A percentile compares a stretch with the other conserved stretches of the same genome.
phyloP scores from a whole-genome alignment of 2,329 filamentous ascomycete species.

The Fusarium torulosum region DNA sequence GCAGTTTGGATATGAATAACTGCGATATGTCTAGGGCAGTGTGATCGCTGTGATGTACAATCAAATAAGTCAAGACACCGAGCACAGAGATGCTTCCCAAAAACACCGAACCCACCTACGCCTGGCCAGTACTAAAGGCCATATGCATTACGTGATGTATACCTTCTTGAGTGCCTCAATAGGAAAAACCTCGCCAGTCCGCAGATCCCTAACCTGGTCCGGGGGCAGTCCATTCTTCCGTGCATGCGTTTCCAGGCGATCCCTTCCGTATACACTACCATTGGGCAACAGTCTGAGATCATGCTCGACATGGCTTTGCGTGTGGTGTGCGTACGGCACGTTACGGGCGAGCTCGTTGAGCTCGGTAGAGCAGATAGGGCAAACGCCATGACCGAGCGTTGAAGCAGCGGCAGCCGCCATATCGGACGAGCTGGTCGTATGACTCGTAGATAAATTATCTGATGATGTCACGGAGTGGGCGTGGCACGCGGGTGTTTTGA shows the following conservation, averaged over 20 bases:
- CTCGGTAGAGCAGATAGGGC: constrained; percentile 95
- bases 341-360: constrained; percentile 89
- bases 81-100: not conserved
- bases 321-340: constrained; percentile 95
- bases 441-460: constrained; percentile 8
- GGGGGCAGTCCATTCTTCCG: constrained; percentile 79
- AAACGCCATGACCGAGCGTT: constrained; percentile 78
- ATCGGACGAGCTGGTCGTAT: constrained; percentile 65
- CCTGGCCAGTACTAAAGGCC: not conserved
- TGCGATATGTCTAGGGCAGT: not conserved
- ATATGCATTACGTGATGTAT: constrained; percentile 78
- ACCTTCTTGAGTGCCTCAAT: constrained; percentile 81
- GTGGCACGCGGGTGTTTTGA: constrained; percentile 96
- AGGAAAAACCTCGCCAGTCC: constrained; percentile 76
- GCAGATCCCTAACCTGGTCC: constrained; percentile 80
- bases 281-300: constrained; percentile 91
- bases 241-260: constrained; percentile 80
- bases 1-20: not conserved
- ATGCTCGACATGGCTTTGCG: constrained; percentile 90
- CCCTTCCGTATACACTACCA: constrained; percentile 83
- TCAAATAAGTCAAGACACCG: constrained; percentile 4
- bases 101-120: constrained; percentile 1
- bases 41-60: constrained; percentile 9
- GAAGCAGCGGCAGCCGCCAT: constrained; percentile 43
- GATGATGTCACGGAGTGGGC: constrained; percentile 24